Percentiles rank a stretch among this genome's conserved stretches.
phyloP scores from a whole-genome alignment of 148 eudicot genomes.

The Camellia lanceoleosa region DNA sequence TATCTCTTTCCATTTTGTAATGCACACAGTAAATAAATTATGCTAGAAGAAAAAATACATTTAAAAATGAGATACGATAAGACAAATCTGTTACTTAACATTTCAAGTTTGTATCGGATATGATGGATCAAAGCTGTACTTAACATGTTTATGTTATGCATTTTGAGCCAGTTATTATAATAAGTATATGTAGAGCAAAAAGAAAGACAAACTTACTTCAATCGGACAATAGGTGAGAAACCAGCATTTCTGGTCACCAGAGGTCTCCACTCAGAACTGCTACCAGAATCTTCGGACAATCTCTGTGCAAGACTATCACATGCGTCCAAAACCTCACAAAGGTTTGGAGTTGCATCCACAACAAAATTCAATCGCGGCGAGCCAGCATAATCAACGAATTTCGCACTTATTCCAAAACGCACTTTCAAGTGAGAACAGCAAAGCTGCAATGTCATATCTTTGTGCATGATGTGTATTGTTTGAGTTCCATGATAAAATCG shows the following conservation, averaged over 20 bases:
- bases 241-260: conserved; percentile 65
- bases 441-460: conserved; percentile 40
- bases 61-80: background rate
- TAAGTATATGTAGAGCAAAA: background rate
- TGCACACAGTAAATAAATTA: background rate
- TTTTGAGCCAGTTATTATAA: background rate
- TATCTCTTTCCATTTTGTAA: background rate
- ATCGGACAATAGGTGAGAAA: conserved; percentile 60
- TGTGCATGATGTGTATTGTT: conserved; percentile 60
- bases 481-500: conserved; percentile 47
- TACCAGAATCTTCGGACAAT: conserved; percentile 55
- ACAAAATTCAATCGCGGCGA: conserved; percentile 80
- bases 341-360: conserved; percentile 59
- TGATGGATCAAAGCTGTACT: background rate
- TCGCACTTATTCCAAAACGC: conserved; percentile 69
- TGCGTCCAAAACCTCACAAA: conserved; percentile 64
- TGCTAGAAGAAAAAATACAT: background rate
- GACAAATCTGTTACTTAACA: background rate
- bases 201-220: conserved; percentile 60
- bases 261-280: conserved; percentile 82
- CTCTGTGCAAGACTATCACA: conserved; percentile 63
- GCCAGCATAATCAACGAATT: conserved; percentile 66
- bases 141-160: background rate
- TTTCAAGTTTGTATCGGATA: background rate
- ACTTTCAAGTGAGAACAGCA: conserved; percentile 48